Percentiles rank a stretch among this genome's conserved stretches.
Evolutionary conservation across 176 grass and related monocot species (phyloP).

Genomic region (Eleusine coracana): DNA sequence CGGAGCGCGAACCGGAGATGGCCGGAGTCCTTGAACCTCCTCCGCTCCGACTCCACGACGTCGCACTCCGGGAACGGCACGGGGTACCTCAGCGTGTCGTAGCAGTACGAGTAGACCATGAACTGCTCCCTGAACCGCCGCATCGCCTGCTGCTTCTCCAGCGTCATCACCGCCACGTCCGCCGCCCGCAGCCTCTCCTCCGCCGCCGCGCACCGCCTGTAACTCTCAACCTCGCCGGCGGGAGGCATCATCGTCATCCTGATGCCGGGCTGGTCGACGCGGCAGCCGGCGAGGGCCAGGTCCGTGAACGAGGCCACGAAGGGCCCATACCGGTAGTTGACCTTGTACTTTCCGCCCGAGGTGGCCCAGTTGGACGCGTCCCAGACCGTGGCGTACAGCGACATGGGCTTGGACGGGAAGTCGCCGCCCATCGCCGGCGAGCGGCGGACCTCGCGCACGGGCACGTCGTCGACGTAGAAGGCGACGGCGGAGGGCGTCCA

Average conservation of each 20-base stretch:
- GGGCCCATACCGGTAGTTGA: slow-evolving; percentile 75
- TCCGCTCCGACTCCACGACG: slow-evolving; percentile 64
- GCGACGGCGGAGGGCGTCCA: slow-evolving; percentile 47
- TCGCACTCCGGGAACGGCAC: slow-evolving; percentile 64
- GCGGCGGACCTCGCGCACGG: slow-evolving; percentile 67
- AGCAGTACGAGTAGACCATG: slow-evolving; percentile 91
- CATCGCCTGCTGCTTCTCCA: slow-evolving; percentile 69
- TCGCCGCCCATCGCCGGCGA: slow-evolving; percentile 46
- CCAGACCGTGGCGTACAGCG: slow-evolving; percentile 89
- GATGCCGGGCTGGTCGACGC: slow-evolving; percentile 45
- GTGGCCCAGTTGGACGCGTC: slow-evolving; percentile 90
- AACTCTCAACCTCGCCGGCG: background rate
- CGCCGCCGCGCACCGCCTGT: slow-evolving; percentile 18
- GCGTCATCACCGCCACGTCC: slow-evolving; percentile 64
- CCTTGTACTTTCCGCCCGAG: slow-evolving; percentile 64
- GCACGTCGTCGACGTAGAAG: slow-evolving; percentile 82
- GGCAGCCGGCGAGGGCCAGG: slow-evolving; percentile 76
- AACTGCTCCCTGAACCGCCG: slow-evolving; percentile 60
- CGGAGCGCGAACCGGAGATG: slow-evolving; percentile 47
- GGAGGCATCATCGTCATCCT: slow-evolving; percentile 9
- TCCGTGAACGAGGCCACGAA: slow-evolving; percentile 78
- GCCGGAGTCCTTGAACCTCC: slow-evolving; percentile 62
- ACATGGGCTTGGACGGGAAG: slow-evolving; percentile 93
- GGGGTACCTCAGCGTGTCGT: slow-evolving; percentile 70
- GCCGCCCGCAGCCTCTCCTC: slow-evolving; percentile 39